Base-by-base conservation (phyloP, 306 rosid species). In the Ammopiptanthus mongolicus region DNA sequence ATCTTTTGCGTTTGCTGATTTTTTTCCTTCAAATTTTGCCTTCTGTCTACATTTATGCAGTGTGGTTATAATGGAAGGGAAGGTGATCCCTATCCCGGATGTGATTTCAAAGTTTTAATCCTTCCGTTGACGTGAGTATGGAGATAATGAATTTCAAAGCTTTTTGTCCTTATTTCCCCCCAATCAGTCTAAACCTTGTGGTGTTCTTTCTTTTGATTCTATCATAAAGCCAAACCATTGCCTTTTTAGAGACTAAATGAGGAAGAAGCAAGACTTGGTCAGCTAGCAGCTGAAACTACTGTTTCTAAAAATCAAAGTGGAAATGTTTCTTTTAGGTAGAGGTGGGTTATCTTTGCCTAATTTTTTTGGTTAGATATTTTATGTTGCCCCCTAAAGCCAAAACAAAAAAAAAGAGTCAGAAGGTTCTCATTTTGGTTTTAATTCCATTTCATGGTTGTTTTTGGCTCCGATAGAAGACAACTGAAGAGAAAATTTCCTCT, bases 81-180 rank as follows among this genome's bases (percentile, higher is more conserved):
- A 88, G 98, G 92, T 28, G 97, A 96, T 82, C 97, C 99, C 41
- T 90, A 78, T 78, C 99, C 99, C 91, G 96, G 19, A 87, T 92
- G 92, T 92, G 97, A 14, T 96, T 96, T 85, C 88, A 81, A 57
- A 86, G 88, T 78, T 96, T 96, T 79, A 96, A 96, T 83, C 98
- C 98, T n/a, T 70, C 82, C 0, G 82, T 96, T 81, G 99, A 96
- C 82, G 98, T 96, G 87, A 92, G 99, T 92, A 62, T 77, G 78
- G 68, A 73, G 76, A 48, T 83, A 52, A 68, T 71, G 55, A 65
- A 58, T 66, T 76, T 59, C 42, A 69, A 47, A 63, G 41, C 46
- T n/a, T n/a, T 44, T 78, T 1, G 1, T 44, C 78, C 36, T 5
- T 79, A 50, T 56, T 41, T 25, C n/a, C n/a, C 18, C 47, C 14